Evolutionary conservation across 768 basidiomycete species (phyloP).

Genomic region (Leccinellum rugosiceps): DNA sequence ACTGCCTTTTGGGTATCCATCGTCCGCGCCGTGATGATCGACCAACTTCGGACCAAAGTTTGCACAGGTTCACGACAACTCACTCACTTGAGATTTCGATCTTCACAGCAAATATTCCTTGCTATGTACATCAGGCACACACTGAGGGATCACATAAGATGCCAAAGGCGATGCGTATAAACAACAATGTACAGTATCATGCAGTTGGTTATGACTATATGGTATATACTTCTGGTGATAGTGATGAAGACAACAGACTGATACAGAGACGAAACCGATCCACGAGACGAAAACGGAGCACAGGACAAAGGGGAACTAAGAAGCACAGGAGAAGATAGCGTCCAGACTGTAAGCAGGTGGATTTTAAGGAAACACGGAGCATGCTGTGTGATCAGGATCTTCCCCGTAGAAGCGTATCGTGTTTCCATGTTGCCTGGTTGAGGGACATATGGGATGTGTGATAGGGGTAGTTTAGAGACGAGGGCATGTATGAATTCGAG

Average conservation of each 20-base stretch:
- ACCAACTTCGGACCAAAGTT: conserved; percentile 2
- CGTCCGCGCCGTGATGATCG: conserved; percentile 21
- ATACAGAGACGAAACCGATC: conserved; percentile 22
- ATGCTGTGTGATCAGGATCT: conserved; percentile 19
- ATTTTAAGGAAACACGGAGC: background rate
- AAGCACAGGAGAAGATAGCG: background rate
- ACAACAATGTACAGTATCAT: conserved; percentile 34
- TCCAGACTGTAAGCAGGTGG: background rate
- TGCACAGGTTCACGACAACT: conserved; percentile 1
- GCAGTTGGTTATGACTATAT: conserved; percentile 30
- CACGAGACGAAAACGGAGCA: conserved; percentile 14
- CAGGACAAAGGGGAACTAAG: background rate
- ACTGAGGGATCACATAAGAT: conserved; percentile 8
- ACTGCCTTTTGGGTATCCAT: conserved; percentile 19
- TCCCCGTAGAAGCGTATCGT: conserved; percentile 40
- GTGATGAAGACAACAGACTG: conserved; percentile 20
- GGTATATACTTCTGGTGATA: conserved; percentile 30
- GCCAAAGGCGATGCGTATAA: conserved; percentile 20
- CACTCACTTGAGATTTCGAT: conserved; percentile 8
- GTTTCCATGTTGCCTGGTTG: conserved; percentile 44
- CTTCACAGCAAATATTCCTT: conserved; percentile 8
- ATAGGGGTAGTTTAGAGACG: conserved; percentile 42
- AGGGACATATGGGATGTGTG: conserved; percentile 36
- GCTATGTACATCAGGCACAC: conserved; percentile 27
- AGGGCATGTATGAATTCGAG: conserved; percentile 39